These are phyloP conservation scores for Lasiosphaeria ovina DNA, from an alignment of 495 filamentous ascomycete genomes.

Conservation along the genomic window DNA sequence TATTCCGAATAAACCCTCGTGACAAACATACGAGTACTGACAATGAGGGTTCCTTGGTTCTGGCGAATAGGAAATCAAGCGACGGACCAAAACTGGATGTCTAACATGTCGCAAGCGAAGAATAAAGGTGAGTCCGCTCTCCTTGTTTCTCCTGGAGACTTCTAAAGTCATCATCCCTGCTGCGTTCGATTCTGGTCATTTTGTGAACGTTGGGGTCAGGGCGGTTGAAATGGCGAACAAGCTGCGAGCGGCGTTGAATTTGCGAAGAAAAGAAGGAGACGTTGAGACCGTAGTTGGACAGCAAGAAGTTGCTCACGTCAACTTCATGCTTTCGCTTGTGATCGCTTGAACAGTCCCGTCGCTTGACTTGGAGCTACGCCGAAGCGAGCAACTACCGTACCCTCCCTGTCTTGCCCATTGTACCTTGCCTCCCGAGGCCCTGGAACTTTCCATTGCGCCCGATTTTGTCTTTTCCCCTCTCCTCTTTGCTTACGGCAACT, in stretches of 20 bases:
- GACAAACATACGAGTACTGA: constrained; percentile 16
- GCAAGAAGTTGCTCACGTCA: constrained; percentile 10
- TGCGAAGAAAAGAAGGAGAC: constrained; percentile 1
- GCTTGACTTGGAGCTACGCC: constrained; percentile 31
- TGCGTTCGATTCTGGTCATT: too few relatives aligned
- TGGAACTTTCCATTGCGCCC: too few relatives aligned
- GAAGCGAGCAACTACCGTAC: constrained; percentile 33
- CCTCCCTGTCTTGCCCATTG: constrained; percentile 10
- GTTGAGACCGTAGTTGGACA: constrained; percentile 16
- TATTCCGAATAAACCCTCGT: constrained; percentile 1
- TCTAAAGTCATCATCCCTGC: too few relatives aligned
- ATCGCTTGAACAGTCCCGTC: constrained; percentile 23
- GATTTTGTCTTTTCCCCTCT: too few relatives aligned
- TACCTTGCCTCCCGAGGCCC: neutral
- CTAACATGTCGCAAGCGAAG: constrained; percentile 93
- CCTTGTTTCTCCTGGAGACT: neutral
- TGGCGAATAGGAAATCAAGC: constrained; percentile 77
- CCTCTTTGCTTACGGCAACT: too few relatives aligned
- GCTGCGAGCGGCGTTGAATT: neutral
- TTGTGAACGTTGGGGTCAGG: too few relatives aligned
- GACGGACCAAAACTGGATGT: constrained; percentile 95
- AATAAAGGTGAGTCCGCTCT: constrained; percentile 82
- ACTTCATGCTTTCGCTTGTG: constrained; percentile 27
- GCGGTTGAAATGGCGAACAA: neutral
- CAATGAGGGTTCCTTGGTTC: constrained; percentile 25